These are phyloP conservation scores for Penicillium concentricum DNA, from an alignment of 2,329 filamentous ascomycete species.

Conservation along the genomic window DNA sequence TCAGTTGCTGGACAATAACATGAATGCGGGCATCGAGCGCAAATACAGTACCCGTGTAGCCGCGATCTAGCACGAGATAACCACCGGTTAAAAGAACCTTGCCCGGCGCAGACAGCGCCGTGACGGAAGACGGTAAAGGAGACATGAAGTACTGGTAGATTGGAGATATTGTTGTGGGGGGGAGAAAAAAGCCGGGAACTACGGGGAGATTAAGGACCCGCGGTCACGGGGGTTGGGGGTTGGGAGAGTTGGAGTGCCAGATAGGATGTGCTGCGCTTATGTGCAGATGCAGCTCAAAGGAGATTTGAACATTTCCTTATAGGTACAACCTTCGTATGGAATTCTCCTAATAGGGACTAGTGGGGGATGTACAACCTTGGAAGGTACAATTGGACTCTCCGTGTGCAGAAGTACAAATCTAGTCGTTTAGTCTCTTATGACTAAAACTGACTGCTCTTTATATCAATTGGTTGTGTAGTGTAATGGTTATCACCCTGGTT, in stretches of 20 bases:
- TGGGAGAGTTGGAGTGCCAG: background rate
- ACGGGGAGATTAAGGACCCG: constrained; percentile 8
- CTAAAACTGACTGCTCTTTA: rapidly evolving
- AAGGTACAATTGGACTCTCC: too few relatives aligned
- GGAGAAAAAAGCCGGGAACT: constrained; percentile 10
- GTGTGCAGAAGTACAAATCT: too few relatives aligned
- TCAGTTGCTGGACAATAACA: constrained; percentile 56
- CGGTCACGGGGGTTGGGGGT: background rate
- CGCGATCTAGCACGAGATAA: constrained; percentile 87
- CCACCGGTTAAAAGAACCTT: constrained; percentile 95
- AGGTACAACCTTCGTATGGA: too few relatives aligned
- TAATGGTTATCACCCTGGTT: background rate
- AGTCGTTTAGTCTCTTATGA: background rate
- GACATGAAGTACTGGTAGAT: constrained; percentile 10
- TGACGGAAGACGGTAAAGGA: constrained; percentile 26
- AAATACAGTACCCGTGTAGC: constrained; percentile 73
- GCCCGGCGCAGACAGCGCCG: constrained; percentile 82
- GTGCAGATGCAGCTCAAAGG: background rate
- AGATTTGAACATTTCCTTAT: background rate
- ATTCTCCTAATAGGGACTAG: constrained; percentile 23
- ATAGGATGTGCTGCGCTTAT: background rate
- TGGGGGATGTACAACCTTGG: too few relatives aligned
- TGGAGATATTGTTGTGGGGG: constrained; percentile 8
- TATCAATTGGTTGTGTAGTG: background rate
- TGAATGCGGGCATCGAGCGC: constrained; percentile 65